Conservation (phyloP, 176 grass and related monocot species). For the Zoysia pacifica region DNA sequence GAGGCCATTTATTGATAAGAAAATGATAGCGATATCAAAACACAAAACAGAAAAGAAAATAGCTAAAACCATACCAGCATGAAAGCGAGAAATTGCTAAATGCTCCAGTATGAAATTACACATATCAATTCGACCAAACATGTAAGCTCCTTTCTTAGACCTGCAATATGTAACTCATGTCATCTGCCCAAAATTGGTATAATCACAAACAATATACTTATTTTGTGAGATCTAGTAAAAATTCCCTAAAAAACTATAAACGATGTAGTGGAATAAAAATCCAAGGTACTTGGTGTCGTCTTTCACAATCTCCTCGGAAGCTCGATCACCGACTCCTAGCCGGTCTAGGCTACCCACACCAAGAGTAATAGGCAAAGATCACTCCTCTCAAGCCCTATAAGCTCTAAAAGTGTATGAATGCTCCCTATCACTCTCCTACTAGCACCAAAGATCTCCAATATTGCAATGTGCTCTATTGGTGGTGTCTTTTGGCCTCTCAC, state of each 20-base stretch:
- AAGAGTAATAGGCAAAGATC: too few relatives aligned
- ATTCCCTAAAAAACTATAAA: not conserved
- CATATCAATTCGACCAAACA: conserved; percentile 87
- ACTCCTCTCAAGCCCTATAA: too few relatives aligned
- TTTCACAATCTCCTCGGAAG: too few relatives aligned
- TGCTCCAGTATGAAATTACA: conserved; percentile 94
- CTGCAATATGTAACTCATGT: conserved; percentile 41
- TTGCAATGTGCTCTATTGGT: too few relatives aligned
- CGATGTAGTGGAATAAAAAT: not conserved
- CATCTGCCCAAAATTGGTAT: not conserved
- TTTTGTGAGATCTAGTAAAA: not conserved
- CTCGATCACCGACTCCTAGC: too few relatives aligned
- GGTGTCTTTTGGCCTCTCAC: too few relatives aligned
- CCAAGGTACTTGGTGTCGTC: not conserved
- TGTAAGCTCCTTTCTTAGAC: conserved; percentile 88
- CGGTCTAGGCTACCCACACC: too few relatives aligned
- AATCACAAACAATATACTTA: not conserved
- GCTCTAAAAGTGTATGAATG: too few relatives aligned
- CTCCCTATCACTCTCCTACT: too few relatives aligned
- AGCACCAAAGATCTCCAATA: too few relatives aligned
- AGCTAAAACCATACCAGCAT: conserved; percentile 63
- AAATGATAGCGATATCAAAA: not conserved
- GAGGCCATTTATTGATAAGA: not conserved
- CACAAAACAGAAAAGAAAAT: conserved; percentile 11
- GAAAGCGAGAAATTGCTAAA: conserved; percentile 81